These are phyloP conservation scores for Pleurotus salmoneostramineus DNA, from an alignment of 768 basidiomycete genomes.

Conservation along the genomic window DNA sequence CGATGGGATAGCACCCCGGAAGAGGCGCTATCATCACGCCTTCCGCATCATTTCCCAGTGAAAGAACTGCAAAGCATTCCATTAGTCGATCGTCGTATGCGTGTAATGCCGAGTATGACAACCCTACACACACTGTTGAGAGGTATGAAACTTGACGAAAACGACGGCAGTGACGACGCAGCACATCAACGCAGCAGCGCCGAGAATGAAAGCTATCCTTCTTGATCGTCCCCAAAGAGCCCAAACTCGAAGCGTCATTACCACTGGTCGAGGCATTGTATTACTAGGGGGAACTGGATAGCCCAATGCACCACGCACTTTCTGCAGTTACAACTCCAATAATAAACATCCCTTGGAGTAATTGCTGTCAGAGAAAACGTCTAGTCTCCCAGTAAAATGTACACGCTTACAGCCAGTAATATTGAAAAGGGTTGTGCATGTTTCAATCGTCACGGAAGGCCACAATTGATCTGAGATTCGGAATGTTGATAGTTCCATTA, in stretches of 20 bases:
- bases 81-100: too few relatives aligned
- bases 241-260: neutral
- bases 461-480: neutral
- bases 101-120: too few relatives aligned
- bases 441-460: neutral
- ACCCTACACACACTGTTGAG: neutral
- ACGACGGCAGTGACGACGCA: neutral
- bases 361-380: neutral
- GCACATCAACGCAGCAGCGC: neutral
- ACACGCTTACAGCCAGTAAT: neutral
- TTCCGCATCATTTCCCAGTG: neutral
- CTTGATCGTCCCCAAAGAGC: slow-evolving; percentile 1
- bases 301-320: neutral
- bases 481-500: neutral
- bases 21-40: neutral
- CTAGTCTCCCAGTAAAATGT: neutral
- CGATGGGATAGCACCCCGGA: slow-evolving; percentile 1
- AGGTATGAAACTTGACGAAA: slow-evolving; percentile 1
- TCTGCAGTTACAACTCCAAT: neutral
- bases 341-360: slow-evolving; percentile 1
- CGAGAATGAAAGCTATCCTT: neutral
- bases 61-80: neutral
- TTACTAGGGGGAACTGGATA: neutral
- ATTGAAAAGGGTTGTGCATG: neutral
- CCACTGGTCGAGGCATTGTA: neutral